Evolutionary conservation across 139 green algal species (phyloP), one percentile per base, ranked within the genome.

Genomic region (Spirogloea muscicola): DNA sequence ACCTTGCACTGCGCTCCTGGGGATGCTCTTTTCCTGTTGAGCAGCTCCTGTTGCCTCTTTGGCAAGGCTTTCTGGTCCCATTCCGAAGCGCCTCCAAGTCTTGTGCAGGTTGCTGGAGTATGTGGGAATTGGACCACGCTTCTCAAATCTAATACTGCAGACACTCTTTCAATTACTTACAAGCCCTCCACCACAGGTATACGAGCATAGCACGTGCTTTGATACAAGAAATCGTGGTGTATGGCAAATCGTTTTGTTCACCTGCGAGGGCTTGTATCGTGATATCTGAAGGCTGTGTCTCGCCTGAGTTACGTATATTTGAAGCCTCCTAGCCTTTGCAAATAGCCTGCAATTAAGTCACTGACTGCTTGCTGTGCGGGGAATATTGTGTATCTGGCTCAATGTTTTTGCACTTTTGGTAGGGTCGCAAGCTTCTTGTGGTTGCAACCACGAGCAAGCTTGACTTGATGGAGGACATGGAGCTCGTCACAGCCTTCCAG

Each of bases 141-240:
- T 98, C 86, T 95, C 88, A 59, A 98, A 99, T 77, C 58, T 76
- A 9, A 79, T 99, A 18, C 87, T 99, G 70, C 93, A 94, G 78
- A 92, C 91, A 52, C 82, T 99, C 58, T 84, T 98, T 51, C 91
- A 97, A 72, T 86, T 98, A 49, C 66, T 97, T 44, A 98, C 98
- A 83, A 89, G 90, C 62, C 76, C 81, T 68, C 94, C 94, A n/a
- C 94, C 94, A 0, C 43, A 86, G 52, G 59, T 72, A n/a, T 40
- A 31, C 29, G 10, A 64, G 55, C 55, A 51, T 25, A 51, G 10
- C 13, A 25, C 43, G 16, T 10, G 13, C 43, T 16, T 16, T 16
- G 16, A 16, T 16, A n/a, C n/a, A n/a, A n/a, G n/a, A n/a, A n/a
- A n/a, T n/a, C n/a, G n/a, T 51, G 13, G 10, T 51, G 10, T 51